Percentiles rank a stretch among this genome's conserved stretches.
phyloP scores from a whole-genome alignment of 2,329 filamentous ascomycete genomes.

The Gaeumannomyces tritici region DNA sequence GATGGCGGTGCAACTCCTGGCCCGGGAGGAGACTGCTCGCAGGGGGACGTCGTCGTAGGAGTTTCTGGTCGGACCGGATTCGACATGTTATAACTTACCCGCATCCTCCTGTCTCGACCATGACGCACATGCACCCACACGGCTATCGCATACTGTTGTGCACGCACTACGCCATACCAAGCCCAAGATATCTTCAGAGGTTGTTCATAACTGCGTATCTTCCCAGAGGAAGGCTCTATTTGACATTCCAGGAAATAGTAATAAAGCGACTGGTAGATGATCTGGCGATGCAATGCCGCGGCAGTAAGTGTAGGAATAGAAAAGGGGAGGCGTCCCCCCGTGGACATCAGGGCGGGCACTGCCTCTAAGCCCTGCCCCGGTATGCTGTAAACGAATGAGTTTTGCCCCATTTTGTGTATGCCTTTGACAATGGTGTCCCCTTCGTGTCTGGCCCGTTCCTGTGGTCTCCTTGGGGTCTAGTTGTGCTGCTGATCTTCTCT shows the following conservation, averaged over 20 bases:
- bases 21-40: not conserved
- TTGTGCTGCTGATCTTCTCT: not conserved
- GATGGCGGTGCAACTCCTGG: constrained; percentile 26
- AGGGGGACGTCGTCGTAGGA: not conserved
- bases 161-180: too few species aligned
- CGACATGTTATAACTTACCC: too few species aligned
- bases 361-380: not conserved
- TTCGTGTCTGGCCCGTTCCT: not conserved
- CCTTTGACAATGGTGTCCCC: not conserved
- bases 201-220: not conserved
- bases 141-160: too few species aligned
- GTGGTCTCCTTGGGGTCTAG: not conserved
- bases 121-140: too few species aligned
- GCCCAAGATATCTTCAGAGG: too few species aligned
- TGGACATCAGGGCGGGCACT: not conserved
- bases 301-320: not conserved
- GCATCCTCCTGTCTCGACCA: too few species aligned
- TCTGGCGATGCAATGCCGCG: not conserved
- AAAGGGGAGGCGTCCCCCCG: not conserved
- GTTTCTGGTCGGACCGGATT: too few species aligned
- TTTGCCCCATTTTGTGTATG: not conserved
- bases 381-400: not conserved
- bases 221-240: not conserved
- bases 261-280: not conserved
- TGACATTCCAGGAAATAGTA: not conserved